Base-by-base conservation (phyloP, 805 yeast species). In the Starmerella etchellsii region DNA sequence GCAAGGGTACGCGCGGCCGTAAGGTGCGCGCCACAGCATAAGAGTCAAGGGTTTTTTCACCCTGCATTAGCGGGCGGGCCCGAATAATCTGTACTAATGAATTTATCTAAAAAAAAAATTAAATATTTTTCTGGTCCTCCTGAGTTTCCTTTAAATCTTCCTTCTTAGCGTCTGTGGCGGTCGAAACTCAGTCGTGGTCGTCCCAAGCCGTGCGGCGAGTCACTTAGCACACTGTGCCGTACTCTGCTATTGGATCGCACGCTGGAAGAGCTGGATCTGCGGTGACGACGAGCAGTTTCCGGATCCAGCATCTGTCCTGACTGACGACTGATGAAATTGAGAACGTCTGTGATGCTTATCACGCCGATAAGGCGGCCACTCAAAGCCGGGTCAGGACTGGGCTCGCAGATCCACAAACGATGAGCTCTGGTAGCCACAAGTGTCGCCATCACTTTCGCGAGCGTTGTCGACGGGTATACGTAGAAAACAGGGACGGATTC, bases 401-500 rank as follows among this genome's bases (percentile, higher is more conserved):
- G 44, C 44, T 62, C 63, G 18, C 63, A 64, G 31, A 65, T 60
- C 64, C 67, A 54, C 54, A 64, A 52, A 58, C 98, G 71, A 63
- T 88, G 98, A 2, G 95, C 74, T 59, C 79, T 78, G 1, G 98
- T 88, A 5, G 98, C 97, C 13, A 88, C 97, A 51, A 88, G 67
- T 59, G 91, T 88, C 26, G 97, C 97, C 55, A 91, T 71, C 8
- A 93, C 84, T 59, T 95, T 73, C 26, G 84, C 94, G 37, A 91
- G 68, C 0, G 91, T 77, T 9, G 93, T 75, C 31, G 71, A 70
- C 46, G 75, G 73, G 47, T 82, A 78, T 21, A 88, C 95, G 59
- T 88, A 94, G 70, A 88, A 88, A 31, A 91, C 88, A 15, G 98
- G 98, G 68, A 80, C 88, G 31, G 93, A 84, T 64, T 88, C 98